Conservation (phyloP, 2,329 filamentous ascomycete genomes). For the Xylaria sp. region DNA sequence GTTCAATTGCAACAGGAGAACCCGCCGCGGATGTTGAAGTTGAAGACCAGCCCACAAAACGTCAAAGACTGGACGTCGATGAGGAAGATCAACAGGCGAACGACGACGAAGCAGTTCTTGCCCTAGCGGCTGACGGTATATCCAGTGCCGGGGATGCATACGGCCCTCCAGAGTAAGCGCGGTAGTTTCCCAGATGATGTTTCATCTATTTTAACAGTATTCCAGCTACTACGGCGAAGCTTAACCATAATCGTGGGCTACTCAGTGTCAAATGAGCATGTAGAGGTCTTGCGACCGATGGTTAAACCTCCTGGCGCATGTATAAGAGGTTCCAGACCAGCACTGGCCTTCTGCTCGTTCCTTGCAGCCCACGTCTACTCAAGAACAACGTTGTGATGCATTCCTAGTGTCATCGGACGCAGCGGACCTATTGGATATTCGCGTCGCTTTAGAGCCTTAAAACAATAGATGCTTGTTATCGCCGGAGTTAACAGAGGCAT, state of each 20-base stretch:
- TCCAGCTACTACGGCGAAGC: constrained; percentile 48
- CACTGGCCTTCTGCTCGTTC: constrained; percentile 17
- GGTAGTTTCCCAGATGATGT: neutral
- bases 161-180: constrained; percentile 46
- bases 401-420: constrained; percentile 20
- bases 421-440: neutral
- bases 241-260: constrained; percentile 39
- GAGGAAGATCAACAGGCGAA: constrained; percentile 40
- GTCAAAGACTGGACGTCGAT: constrained; percentile 47
- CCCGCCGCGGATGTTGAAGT: constrained; percentile 43
- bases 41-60: constrained; percentile 49
- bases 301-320: constrained; percentile 5
- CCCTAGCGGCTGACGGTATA: constrained; percentile 46
- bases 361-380: constrained; percentile 30
- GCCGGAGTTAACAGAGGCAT: constrained; percentile 14
- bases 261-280: constrained; percentile 12
- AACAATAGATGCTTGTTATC: constrained; percentile 28
- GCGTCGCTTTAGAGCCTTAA: constrained; percentile 10
- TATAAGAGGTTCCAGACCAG: constrained; percentile 18
- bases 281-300: constrained; percentile 8
- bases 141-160: constrained; percentile 43
- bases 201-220: constrained; percentile 24
- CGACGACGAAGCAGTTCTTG: constrained; percentile 47
- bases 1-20: constrained; percentile 39
- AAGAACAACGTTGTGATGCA: constrained; percentile 24